Evolutionary conservation across 2,329 filamentous ascomycete species (phyloP), one percentile per base, ranked within the genome.

Genomic region (Talaromyces sp.): DNA sequence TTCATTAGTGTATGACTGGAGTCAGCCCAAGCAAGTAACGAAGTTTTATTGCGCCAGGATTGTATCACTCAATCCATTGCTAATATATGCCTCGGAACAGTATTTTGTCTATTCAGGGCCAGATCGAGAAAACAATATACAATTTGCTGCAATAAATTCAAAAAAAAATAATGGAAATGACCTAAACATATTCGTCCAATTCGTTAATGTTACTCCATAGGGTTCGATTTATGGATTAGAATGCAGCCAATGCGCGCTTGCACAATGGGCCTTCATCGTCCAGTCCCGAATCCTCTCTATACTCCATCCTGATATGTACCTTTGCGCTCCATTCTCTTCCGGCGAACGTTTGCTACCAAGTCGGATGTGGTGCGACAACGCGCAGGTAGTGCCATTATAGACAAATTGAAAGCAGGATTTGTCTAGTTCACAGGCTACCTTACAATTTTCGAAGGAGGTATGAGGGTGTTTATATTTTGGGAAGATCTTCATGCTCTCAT

Each of bases 191-290:
- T n/a, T n/a, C n/a, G n/a, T n/a, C n/a, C n/a, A n/a, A n/a, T n/a
- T n/a, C n/a, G n/a, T n/a, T n/a, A n/a, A n/a, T n/a, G n/a, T n/a
- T n/a, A n/a, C n/a, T n/a, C n/a, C n/a, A n/a, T n/a, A n/a, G n/a
- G n/a, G n/a, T n/a, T n/a, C n/a, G n/a, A n/a, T 31, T 2, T 53
- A 53, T 41, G 51, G 51, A 53, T 53, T 53, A 35, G 51, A 53
- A 43, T 53, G 51, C 3, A 53, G n/a, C 51, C 37, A 41, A 43
- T 53, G 51, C n/a, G 51, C 51, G 22, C 28, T 40, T 41, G 25
- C 22, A 41, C 51, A 53, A n/a, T 31, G 15, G 17, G 37, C n/a
- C 28, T 53, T 40, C 25, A 3, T 41, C 13, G 51, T 35, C 51
- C 51, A 53, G 51, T 35, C 39, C 25, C 25, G 37, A 43, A 43